Percentiles rank a stretch among this genome's conserved stretches.
phyloP scores from a whole-genome alignment of 2,329 filamentous ascomycete species.

The Atkinsonella texensis region DNA sequence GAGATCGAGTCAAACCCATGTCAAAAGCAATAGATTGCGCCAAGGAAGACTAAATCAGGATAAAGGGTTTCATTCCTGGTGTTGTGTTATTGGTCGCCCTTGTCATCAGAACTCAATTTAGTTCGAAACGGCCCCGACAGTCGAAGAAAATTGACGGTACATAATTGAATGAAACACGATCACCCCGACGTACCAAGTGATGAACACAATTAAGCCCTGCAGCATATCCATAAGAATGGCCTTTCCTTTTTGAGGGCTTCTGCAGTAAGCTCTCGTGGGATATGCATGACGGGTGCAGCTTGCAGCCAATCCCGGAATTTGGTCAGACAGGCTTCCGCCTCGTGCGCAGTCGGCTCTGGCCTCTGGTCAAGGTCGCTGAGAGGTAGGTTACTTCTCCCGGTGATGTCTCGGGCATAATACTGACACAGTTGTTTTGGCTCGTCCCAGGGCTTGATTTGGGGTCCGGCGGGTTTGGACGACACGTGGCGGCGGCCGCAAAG shows the following conservation, averaged over 20 bases:
- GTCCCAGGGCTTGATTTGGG: not conserved
- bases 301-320: constrained; percentile 30
- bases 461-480: not conserved
- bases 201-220: constrained; percentile 31
- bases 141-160: too few relatives aligned
- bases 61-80: constrained; percentile 27
- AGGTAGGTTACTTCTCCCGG: not conserved
- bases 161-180: not conserved
- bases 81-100: constrained; percentile 27
- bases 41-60: constrained; percentile 31
- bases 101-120: constrained; percentile 9
- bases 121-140: too few relatives aligned
- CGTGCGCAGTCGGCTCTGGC: constrained; percentile 19
- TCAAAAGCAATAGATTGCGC: constrained; percentile 32
- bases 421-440: not conserved
- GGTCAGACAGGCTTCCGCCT: constrained; percentile 27
- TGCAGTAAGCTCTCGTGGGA: constrained; percentile 25
- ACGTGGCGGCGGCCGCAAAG: constrained; percentile 23
- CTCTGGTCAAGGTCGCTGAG: constrained; percentile 11
- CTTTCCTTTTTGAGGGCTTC: constrained; percentile 24
- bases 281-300: constrained; percentile 32
- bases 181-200: constrained; percentile 1
- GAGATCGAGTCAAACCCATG: constrained; percentile 29
- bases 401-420: not conserved
- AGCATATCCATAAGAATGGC: constrained; percentile 44